Evolutionary conservation across 345 rosid species (phyloP).

Genomic region (Erucastrum elatum): DNA sequence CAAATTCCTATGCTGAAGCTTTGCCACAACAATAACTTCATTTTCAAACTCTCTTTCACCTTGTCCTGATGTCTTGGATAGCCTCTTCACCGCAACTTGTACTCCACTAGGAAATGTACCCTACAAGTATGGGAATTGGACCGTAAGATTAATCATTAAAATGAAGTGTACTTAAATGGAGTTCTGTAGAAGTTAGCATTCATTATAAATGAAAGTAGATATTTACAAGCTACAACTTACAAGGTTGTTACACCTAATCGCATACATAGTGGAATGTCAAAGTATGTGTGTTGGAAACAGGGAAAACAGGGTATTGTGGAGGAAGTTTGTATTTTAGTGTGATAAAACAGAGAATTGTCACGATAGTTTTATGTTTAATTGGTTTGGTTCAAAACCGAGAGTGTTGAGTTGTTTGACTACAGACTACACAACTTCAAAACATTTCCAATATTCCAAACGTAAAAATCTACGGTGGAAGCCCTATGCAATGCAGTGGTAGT

Average conservation of each 20-base stretch:
- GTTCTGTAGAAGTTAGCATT: no score
- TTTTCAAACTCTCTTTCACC: constrained; percentile 16
- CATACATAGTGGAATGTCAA: no score
- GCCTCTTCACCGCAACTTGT: constrained; percentile 11
- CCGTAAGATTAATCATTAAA: background rate
- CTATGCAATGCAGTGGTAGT: background rate
- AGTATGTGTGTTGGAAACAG: no score
- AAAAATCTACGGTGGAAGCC: background rate
- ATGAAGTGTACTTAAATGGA: background rate
- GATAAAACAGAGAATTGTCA: no score
- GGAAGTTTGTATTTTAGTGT: no score
- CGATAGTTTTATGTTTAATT: no score
- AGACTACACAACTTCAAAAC: background rate
- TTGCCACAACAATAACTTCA: constrained; percentile 19
- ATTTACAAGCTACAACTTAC: no score
- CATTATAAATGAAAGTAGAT: no score
- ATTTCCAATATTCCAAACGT: background rate
- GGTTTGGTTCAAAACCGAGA: no score
- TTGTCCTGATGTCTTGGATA: constrained; percentile 17
- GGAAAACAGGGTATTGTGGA: no score
- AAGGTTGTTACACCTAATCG: no score
- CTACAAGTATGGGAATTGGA: background rate
- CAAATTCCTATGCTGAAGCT: constrained; percentile 1
- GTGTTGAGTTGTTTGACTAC: background rate
- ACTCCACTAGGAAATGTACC: constrained; percentile 1